These are phyloP conservation scores for Spizellomyces sp. DNA, from an alignment of 192 early-diverging fungal genomes.

Conservation along the genomic window DNA sequence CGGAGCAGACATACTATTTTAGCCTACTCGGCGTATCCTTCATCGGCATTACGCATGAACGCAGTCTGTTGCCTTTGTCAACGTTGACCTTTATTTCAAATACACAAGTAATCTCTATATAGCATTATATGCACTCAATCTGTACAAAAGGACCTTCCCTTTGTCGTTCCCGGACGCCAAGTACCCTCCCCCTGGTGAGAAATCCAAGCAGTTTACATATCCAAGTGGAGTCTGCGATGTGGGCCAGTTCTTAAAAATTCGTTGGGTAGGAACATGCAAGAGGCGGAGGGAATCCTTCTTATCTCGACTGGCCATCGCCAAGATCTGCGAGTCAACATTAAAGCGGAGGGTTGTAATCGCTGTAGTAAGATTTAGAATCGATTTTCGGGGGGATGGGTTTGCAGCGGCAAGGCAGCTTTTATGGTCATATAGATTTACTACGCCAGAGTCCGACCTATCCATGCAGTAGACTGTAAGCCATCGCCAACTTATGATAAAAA, in stretches of 20 bases:
- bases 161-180: slow-evolving; percentile 89
- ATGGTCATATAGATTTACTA: slow-evolving; percentile 85
- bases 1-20: slow-evolving; percentile 2
- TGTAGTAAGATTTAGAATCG: slow-evolving; percentile 87
- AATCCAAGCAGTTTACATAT: slow-evolving; percentile 75
- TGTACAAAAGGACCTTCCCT: slow-evolving; percentile 87
- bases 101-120: slow-evolving; percentile 16
- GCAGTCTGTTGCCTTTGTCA: neutral
- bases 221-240: slow-evolving; percentile 76
- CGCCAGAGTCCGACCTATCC: slow-evolving; percentile 69
- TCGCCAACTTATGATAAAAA: slow-evolving; percentile 4
- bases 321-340: slow-evolving; percentile 83
- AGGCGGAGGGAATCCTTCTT: slow-evolving; percentile 81
- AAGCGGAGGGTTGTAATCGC: slow-evolving; percentile 72
- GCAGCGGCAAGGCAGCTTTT: slow-evolving; percentile 48
- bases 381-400: slow-evolving; percentile 69
- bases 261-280: slow-evolving; percentile 77
- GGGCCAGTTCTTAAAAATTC: slow-evolving; percentile 96
- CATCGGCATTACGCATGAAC: neutral
- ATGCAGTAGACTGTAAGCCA: neutral
- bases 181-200: slow-evolving; percentile 92
- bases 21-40: neutral
- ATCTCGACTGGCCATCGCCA: slow-evolving; percentile 72
- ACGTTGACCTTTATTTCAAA: neutral
- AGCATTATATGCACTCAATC: slow-evolving; percentile 53